These are phyloP conservation scores for Cyclocybe aegerita DNA, from an alignment of 768 basidiomycete genomes.

Conservation along the genomic window DNA sequence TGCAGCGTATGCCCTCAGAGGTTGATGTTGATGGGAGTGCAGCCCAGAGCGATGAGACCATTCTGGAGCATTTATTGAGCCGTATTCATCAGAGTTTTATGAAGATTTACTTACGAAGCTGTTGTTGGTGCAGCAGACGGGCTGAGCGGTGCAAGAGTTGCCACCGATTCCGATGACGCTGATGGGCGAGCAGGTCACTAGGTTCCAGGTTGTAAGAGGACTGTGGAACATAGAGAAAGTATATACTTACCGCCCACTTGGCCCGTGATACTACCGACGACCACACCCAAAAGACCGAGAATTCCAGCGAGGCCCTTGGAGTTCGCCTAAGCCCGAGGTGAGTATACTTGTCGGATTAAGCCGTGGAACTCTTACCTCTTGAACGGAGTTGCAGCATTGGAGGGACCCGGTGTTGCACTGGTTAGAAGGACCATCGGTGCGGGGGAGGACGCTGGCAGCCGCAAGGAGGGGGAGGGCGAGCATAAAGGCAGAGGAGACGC, in stretches of 20 bases:
- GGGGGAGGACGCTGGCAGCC: slow-evolving; percentile 23
- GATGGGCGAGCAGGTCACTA: slow-evolving; percentile 31
- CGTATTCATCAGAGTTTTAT: no score
- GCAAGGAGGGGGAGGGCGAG: slow-evolving; percentile 26
- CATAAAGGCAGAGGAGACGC: slow-evolving; percentile 22
- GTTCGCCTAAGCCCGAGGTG: neutral
- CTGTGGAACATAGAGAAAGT: neutral
- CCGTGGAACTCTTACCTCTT: slow-evolving; percentile 14
- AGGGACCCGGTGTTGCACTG: slow-evolving; percentile 27
- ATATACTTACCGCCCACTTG: slow-evolving; percentile 12
- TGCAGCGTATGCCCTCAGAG: slow-evolving; percentile 8
- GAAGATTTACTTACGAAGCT: slow-evolving; percentile 17
- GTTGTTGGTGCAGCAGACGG: slow-evolving; percentile 30
- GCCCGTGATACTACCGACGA: slow-evolving; percentile 14
- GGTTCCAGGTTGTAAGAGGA: slow-evolving; percentile 11
- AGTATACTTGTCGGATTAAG: neutral
- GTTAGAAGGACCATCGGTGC: slow-evolving; percentile 15
- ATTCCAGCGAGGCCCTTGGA: neutral
- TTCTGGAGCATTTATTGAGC: slow-evolving; percentile 9
- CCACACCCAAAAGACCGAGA: slow-evolving; percentile 27
- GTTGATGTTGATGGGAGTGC: slow-evolving; percentile 26
- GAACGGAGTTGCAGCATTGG: slow-evolving; percentile 26
- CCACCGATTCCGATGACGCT: slow-evolving; percentile 23
- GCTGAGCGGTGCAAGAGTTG: slow-evolving; percentile 22
- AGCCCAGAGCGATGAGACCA: slow-evolving; percentile 29